These are phyloP conservation scores for Zygosaccharomyces bailii DNA, from an alignment of 805 yeast genomes.

Conservation along the genomic window DNA sequence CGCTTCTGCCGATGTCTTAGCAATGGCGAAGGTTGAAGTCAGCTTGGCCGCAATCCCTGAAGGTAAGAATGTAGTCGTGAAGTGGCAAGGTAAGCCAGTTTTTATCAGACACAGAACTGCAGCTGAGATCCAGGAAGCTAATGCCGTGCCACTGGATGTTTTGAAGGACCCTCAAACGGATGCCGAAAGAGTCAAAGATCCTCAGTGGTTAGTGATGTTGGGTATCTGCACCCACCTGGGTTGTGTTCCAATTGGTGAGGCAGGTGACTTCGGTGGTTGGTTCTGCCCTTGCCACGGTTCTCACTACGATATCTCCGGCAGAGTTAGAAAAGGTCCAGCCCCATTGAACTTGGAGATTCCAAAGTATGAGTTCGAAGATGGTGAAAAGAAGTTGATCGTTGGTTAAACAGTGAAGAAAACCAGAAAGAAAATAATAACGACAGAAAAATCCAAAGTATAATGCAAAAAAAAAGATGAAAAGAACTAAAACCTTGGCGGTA, in stretches of 20 bases:
- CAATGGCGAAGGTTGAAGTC: constrained; percentile 99
- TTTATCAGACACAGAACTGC: constrained; percentile 98
- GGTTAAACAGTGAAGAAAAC: constrained; percentile 53
- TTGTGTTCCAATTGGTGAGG: constrained; percentile 99
- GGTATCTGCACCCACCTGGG: constrained; percentile 99
- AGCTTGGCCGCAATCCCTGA: constrained; percentile 89
- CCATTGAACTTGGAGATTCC: constrained; percentile 98
- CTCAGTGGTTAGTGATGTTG: constrained; percentile 98
- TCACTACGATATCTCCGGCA: constrained; percentile 99
- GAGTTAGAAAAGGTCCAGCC: constrained; percentile 99
- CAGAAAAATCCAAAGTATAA: background rate
- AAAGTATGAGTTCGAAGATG: constrained; percentile 71
- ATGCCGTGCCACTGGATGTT: constrained; percentile 64
- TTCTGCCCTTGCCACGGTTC: constrained; percentile 99
- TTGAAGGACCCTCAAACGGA: constrained; percentile 96
- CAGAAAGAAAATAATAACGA: constrained; percentile 4
- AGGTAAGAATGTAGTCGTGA: constrained; percentile 96
- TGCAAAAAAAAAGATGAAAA: constrained; percentile 3
- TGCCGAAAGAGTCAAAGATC: constrained; percentile 89
- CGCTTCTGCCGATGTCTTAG: constrained; percentile 98
- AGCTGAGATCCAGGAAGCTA: constrained; percentile 92
- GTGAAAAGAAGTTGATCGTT: constrained; percentile 72
- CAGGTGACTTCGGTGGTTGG: constrained; percentile 99
- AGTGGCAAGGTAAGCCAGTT: constrained; percentile 99
- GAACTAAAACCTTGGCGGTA: background rate